Evolutionary conservation across 768 basidiomycete genomes (phyloP).

Genomic region (Sistotremastrum niveocremeum): DNA sequence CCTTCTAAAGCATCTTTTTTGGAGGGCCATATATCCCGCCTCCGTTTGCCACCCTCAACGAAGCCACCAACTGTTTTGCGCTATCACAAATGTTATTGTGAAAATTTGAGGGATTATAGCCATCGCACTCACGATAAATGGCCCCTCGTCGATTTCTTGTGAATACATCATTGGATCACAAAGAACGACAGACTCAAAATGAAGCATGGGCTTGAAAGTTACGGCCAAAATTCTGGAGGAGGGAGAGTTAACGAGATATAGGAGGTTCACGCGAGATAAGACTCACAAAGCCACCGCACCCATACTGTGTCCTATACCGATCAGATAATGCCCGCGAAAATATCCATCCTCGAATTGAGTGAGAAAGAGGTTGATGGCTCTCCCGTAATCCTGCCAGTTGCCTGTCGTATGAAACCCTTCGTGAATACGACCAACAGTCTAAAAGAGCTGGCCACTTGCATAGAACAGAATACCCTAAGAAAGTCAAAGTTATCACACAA

Average conservation of each 20-base stretch:
- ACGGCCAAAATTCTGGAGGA: slow-evolving; percentile 38
- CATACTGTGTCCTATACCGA: slow-evolving; percentile 58
- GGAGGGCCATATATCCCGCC: slow-evolving; percentile 40
- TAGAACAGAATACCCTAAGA: too few relatives aligned
- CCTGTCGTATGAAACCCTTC: slow-evolving; percentile 21
- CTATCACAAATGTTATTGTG: slow-evolving; percentile 21
- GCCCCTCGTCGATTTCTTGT: slow-evolving; percentile 26
- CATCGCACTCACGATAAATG: slow-evolving; percentile 47
- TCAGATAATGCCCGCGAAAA: slow-evolving; percentile 24
- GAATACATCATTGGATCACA: too few relatives aligned
- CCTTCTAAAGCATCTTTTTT: slow-evolving; percentile 30
- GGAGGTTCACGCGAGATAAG: slow-evolving; percentile 2
- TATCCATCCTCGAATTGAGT: slow-evolving; percentile 35
- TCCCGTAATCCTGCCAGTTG: slow-evolving; percentile 50
- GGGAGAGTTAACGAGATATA: not conserved
- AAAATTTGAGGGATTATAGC: too few relatives aligned
- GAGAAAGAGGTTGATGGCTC: slow-evolving; percentile 45
- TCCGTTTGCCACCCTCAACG: slow-evolving; percentile 27
- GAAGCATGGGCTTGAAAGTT: slow-evolving; percentile 22
- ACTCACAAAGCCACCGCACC: slow-evolving; percentile 52
- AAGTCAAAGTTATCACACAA: not conserved
- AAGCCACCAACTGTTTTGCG: slow-evolving; percentile 21
- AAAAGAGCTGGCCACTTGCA: too few relatives aligned
- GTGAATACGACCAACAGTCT: too few relatives aligned
- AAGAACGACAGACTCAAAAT: too few relatives aligned